Percentiles rank a stretch among this genome's conserved stretches.
These are phyloP conservation scores for Cordyceps farinosa DNA, from an alignment of 2,329 filamentous ascomycete species.

Conservation along the genomic window DNA sequence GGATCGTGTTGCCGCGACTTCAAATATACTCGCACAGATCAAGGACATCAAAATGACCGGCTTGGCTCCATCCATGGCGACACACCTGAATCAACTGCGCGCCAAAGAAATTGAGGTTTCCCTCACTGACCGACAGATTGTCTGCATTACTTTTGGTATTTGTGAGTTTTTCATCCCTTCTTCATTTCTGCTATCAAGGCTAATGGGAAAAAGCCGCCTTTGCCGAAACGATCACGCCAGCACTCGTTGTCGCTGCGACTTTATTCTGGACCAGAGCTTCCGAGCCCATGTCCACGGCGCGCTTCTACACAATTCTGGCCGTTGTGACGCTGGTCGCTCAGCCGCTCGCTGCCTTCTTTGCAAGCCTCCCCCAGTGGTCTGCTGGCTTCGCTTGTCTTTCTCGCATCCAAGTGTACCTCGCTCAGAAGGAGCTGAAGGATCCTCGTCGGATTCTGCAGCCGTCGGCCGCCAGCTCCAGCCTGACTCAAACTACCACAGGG, in stretches of 20 bases:
- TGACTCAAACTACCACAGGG: too few species aligned
- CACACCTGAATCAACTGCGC: neutral
- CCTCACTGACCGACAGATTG: neutral
- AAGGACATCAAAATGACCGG: slow-evolving; percentile 12
- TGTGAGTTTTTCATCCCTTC: neutral
- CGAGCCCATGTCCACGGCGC: neutral
- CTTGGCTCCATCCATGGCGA: neutral
- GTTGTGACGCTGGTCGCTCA: neutral
- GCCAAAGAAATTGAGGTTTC: neutral
- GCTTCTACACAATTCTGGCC: slow-evolving; percentile 6
- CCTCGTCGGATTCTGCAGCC: neutral
- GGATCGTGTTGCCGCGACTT: slow-evolving; percentile 3
- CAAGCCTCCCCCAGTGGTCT: neutral
- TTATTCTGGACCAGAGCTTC: slow-evolving; percentile 11
- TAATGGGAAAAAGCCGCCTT: neutral
- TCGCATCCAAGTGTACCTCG: slow-evolving; percentile 5
- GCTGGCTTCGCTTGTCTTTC: slow-evolving; percentile 4
- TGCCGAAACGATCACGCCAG: neutral
- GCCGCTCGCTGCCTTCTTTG: neutral
- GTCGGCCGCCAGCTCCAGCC: neutral
- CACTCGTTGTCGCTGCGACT: neutral
- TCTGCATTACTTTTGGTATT: neutral
- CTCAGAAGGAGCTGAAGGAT: neutral
- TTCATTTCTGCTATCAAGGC: neutral
- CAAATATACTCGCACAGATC: slow-evolving; percentile 12